phyloP scores from a whole-genome alignment of 306 rosid genomes.

The Begonia loranthoides region DNA sequence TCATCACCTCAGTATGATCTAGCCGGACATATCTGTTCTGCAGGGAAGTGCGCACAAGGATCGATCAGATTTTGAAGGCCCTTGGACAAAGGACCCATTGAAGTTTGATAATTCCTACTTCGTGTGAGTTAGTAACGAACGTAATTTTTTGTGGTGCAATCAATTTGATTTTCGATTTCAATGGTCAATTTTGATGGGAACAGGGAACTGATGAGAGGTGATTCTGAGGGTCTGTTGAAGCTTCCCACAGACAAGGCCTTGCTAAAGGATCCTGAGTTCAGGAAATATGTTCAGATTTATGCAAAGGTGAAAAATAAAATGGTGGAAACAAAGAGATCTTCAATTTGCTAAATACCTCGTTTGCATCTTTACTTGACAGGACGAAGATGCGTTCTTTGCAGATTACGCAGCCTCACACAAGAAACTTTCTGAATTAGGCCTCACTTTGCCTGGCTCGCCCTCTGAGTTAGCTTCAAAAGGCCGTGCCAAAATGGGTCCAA shows the following conservation, averaged over 20 bases:
- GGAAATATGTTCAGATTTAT: constrained; percentile 38
- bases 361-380: constrained; percentile 19
- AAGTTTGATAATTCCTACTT: constrained; percentile 87
- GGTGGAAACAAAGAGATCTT: background rate
- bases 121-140: constrained; percentile 29
- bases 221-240: constrained; percentile 30
- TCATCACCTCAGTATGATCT: background rate
- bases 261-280: constrained; percentile 37
- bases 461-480: constrained; percentile 2
- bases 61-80: constrained; percentile 70
- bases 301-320: constrained; percentile 27
- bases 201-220: constrained; percentile 42
- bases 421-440: constrained; percentile 76
- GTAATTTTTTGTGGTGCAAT: background rate
- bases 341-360: background rate
- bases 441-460: constrained; percentile 16
- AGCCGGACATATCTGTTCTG: constrained; percentile 5
- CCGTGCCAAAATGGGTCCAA: constrained; percentile 11
- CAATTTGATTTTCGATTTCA: background rate
- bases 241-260: constrained; percentile 70
- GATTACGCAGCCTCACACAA: constrained; percentile 77
- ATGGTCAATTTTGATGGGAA: background rate
- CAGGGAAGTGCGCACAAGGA: constrained; percentile 73
- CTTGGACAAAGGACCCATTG: constrained; percentile 56
- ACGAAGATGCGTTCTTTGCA: constrained; percentile 47